Conservation (phyloP, 805 yeast species). For the Candida orba region DNA sequence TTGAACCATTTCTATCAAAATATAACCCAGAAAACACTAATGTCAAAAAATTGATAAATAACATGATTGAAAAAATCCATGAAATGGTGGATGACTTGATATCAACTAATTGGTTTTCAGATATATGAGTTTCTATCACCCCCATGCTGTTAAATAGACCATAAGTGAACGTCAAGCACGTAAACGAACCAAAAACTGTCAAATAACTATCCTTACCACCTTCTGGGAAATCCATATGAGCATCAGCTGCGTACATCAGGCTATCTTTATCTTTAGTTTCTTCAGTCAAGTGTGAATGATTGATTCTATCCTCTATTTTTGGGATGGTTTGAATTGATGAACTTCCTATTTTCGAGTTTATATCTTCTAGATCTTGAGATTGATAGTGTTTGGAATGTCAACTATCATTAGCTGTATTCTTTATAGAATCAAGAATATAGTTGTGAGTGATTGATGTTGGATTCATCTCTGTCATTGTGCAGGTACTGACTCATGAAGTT, state of each 20-base stretch:
- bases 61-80: constrained; percentile 58
- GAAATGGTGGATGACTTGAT: constrained; percentile 42
- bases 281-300: not conserved
- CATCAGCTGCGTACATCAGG: constrained; percentile 16
- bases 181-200: constrained; percentile 51
- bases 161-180: constrained; percentile 46
- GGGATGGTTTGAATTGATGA: not conserved
- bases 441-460: too few relatives aligned
- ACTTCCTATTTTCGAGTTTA: not conserved
- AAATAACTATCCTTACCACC: constrained; percentile 25
- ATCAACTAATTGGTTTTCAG: constrained; percentile 43
- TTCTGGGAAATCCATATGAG: constrained; percentile 36
- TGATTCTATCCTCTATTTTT: not conserved
- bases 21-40: constrained; percentile 32
- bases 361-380: not conserved
- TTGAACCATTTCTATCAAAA: constrained; percentile 36
- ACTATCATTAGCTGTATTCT: not conserved
- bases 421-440: not conserved
- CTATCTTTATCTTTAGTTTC: too few relatives aligned
- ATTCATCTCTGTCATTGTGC: too few relatives aligned
- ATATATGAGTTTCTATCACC: constrained; percentile 53
- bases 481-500: too few relatives aligned
- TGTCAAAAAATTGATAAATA: constrained; percentile 41
- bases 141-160: constrained; percentile 57
- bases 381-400: not conserved